These are phyloP conservation scores for Metarhizium brunneum DNA, from an alignment of 2,329 filamentous ascomycete species.

Conservation along the genomic window DNA sequence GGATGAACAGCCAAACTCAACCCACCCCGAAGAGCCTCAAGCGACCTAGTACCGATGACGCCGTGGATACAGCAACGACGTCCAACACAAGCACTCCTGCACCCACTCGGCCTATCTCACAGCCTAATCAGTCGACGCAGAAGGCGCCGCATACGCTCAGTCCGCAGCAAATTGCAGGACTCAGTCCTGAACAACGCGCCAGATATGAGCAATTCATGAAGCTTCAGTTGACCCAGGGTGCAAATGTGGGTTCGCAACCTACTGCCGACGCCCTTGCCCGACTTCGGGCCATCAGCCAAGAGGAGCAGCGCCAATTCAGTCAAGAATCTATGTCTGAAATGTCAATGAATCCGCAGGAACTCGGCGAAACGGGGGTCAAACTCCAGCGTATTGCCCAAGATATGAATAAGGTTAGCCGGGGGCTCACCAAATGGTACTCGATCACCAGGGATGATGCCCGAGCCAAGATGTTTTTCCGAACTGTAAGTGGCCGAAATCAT, in stretches of 20 bases:
- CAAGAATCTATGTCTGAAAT: constrained; percentile 36
- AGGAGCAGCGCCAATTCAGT: constrained; percentile 29
- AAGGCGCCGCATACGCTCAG: constrained; percentile 17
- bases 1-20: constrained; percentile 14
- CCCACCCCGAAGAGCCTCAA: constrained; percentile 35
- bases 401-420: constrained; percentile 34
- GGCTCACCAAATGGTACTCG: constrained; percentile 38
- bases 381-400: constrained; percentile 31
- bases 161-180: constrained; percentile 25
- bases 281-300: constrained; percentile 26
- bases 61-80: constrained; percentile 17
- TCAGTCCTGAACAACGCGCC: constrained; percentile 35
- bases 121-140: constrained; percentile 13
- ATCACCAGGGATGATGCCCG: constrained; percentile 39
- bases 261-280: constrained; percentile 18
- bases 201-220: constrained; percentile 32
- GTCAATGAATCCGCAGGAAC: constrained; percentile 34
- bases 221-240: constrained; percentile 15
- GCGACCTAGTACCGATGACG: constrained; percentile 39
- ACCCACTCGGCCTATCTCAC: constrained; percentile 14
- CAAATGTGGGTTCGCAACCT: constrained; percentile 10
- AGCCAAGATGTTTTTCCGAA: constrained; percentile 42
- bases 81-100: constrained; percentile 11
- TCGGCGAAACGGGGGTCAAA: constrained; percentile 33
- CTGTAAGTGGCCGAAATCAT: constrained; percentile 30